phyloP scores from a whole-genome alignment of 371 early-diverging fungal genomes.

The Rhizopus arrhizus region DNA sequence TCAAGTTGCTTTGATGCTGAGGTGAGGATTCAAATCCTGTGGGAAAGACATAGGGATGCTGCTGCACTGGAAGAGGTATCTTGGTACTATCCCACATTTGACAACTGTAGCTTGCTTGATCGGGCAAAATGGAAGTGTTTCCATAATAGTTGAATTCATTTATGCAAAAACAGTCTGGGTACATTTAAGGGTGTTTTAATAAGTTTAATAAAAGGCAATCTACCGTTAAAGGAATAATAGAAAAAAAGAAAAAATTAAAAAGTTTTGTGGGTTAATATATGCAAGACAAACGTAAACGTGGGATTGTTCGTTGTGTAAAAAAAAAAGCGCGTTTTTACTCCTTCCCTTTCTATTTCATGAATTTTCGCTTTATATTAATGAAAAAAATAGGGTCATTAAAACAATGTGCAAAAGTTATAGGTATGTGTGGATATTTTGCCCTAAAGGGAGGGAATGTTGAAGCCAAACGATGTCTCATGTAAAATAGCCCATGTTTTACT shows the following conservation, averaged over 20 bases:
- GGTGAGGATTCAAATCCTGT: background rate
- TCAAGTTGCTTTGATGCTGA: background rate
- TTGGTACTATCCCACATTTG: background rate
- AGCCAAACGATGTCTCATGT: no score
- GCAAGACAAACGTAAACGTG: background rate
- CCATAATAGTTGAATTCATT: constrained; percentile 4
- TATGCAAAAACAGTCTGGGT: constrained; percentile 1
- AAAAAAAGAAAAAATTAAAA: background rate
- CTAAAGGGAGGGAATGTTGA: no score
- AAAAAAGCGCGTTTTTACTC: background rate
- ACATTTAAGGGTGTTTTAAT: background rate
- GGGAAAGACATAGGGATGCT: no score
- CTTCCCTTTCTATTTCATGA: no score
- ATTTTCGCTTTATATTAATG: no score
- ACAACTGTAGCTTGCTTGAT: background rate
- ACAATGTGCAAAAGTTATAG: no score
- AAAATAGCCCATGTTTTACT: no score
- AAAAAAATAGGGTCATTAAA: no score
- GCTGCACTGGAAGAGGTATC: background rate
- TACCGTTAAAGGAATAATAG: background rate
- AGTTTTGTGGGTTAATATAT: constrained; percentile 3
- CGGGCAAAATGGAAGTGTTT: background rate
- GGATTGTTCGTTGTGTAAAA: background rate
- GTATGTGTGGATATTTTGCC: no score
- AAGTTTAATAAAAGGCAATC: no score